Conservation (phyloP, 768 basidiomycete genomes). For the Termitomyces eurrhizus region DNA sequence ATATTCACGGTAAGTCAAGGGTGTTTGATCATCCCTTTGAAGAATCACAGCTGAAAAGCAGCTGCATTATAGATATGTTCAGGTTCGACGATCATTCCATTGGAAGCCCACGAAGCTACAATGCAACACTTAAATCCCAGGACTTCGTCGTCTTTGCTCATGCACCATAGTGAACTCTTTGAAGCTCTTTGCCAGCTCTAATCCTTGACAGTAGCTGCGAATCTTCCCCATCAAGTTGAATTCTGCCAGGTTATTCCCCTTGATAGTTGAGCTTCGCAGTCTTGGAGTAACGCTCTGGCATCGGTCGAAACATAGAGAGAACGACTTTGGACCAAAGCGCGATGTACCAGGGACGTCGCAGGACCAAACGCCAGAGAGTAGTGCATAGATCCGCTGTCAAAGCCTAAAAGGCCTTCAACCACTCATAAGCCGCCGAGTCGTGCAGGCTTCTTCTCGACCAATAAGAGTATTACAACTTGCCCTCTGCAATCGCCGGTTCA, state of each 20-base stretch:
- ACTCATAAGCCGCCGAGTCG: neutral
- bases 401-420: neutral
- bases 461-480: neutral
- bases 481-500: conserved; percentile 5
- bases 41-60: neutral
- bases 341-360: conserved; percentile 1
- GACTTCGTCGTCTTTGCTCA: neutral
- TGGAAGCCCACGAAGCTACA: neutral
- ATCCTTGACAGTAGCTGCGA: conserved; percentile 1
- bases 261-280: conserved; percentile 1
- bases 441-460: neutral
- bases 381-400: conserved; percentile 5
- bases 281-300: conserved; percentile 1
- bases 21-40: neutral
- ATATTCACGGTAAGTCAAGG: neutral
- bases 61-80: neutral
- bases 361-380: conserved; percentile 1
- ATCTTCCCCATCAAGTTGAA: neutral
- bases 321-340: conserved; percentile 3
- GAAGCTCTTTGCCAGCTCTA: neutral
- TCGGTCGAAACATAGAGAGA: neutral
- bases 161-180: conserved; percentile 5
- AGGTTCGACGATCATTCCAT: neutral
- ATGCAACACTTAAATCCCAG: conserved; percentile 3
- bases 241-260: too few relatives aligned